Percentiles rank a stretch among this genome's conserved stretches.
Evolutionary conservation across 2,329 filamentous ascomycete species (phyloP).

Genomic region (Xylariaceae sp.): DNA sequence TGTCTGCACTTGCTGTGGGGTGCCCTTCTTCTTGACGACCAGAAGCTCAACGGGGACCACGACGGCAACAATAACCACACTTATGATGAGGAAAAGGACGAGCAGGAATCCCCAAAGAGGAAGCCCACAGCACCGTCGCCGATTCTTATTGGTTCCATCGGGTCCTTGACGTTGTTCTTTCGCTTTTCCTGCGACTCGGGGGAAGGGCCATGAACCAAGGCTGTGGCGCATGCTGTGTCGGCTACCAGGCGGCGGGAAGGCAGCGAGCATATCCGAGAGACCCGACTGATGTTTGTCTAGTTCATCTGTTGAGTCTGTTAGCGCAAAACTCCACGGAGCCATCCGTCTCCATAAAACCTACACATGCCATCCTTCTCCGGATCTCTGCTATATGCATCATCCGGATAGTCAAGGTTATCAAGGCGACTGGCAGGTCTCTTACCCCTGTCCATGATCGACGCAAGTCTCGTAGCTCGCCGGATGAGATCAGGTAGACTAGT

Average conservation of each 20-base stretch:
- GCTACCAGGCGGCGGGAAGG: conserved; percentile 56
- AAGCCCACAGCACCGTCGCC: conserved; percentile 75
- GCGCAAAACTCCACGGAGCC: not conserved
- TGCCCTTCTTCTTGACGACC: conserved; percentile 48
- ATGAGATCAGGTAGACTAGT: conserved; percentile 93
- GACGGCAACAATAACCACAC: conserved; percentile 73
- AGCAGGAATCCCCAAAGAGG: conserved; percentile 73
- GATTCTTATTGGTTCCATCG: conserved; percentile 19
- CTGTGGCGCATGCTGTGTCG: conserved; percentile 41
- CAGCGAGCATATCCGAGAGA: conserved; percentile 60
- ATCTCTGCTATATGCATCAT: conserved; percentile 38
- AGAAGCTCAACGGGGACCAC: conserved; percentile 68
- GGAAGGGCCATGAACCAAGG: conserved; percentile 47
- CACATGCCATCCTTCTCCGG: conserved; percentile 38
- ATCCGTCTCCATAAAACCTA: conserved; percentile 25
- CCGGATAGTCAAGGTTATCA: conserved; percentile 49
- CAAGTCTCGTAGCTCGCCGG: conserved; percentile 76
- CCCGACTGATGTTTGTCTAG: conserved; percentile 46
- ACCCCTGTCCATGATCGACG: conserved; percentile 81
- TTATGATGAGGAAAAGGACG: conserved; percentile 57
- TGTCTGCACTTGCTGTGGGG: conserved; percentile 42
- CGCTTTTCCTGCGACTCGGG: conserved; percentile 20
- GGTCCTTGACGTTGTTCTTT: conserved; percentile 4
- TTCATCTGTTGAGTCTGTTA: conserved; percentile 31
- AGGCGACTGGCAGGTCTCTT: conserved; percentile 57